Evolutionary conservation across 2,329 filamentous ascomycete species (phyloP).

Genomic region (Colletotrichum truncatum): DNA sequence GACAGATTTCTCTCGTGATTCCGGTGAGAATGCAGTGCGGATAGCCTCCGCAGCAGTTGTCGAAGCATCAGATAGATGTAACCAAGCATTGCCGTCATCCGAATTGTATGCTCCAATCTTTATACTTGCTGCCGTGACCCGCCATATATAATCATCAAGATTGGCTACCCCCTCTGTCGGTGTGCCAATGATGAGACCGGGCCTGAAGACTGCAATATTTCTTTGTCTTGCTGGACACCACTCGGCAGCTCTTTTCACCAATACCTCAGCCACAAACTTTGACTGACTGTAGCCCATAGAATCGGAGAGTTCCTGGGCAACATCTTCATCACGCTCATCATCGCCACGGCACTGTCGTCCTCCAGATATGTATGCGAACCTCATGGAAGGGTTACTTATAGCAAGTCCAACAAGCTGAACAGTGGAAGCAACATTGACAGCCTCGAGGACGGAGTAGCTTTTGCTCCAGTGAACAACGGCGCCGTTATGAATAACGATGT

Average conservation of each 20-base stretch:
- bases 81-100: constrained; percentile 15
- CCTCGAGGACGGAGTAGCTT: constrained; percentile 7
- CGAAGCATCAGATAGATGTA: background rate
- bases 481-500: constrained; percentile 6
- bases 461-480: constrained; percentile 22
- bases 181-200: constrained; percentile 34
- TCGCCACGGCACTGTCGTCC: constrained; percentile 4
- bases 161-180: constrained; percentile 34
- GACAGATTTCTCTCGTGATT: background rate
- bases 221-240: background rate
- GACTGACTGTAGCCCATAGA: constrained; percentile 35
- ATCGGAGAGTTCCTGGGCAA: constrained; percentile 3
- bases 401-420: background rate
- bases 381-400: background rate
- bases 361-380: constrained; percentile 6
- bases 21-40: background rate
- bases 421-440: constrained; percentile 6
- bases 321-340: background rate
- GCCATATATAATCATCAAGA: constrained; percentile 33
- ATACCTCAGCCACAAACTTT: constrained; percentile 34
- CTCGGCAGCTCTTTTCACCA: constrained; percentile 30
- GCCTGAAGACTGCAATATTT: constrained; percentile 9
- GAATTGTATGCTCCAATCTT: constrained; percentile 27
- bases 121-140: constrained; percentile 28
- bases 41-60: background rate